These are phyloP conservation scores for Phytophthora multivora DNA, from an alignment of 352 stramenopile genomes.

Conservation along the genomic window DNA sequence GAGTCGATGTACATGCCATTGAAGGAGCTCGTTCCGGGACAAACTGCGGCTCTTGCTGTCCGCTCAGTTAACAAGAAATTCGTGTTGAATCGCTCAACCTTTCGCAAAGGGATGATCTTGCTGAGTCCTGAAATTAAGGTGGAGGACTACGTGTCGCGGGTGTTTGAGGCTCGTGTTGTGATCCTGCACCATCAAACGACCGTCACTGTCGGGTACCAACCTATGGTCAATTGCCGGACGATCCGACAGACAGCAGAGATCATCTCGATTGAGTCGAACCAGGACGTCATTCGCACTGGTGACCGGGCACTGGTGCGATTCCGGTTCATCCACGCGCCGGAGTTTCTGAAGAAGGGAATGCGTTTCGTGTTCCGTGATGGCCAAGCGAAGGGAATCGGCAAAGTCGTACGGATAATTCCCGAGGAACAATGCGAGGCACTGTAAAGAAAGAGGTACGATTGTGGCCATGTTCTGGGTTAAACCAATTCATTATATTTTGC, in stretches of 20 bases:
- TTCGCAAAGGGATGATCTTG: constrained; percentile 94
- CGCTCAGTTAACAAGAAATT: constrained; percentile 91
- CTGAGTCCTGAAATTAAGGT: constrained; percentile 83
- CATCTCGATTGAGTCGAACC: constrained; percentile 79
- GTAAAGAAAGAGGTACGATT: constrained; percentile 12
- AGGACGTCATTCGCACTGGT: constrained; percentile 90
- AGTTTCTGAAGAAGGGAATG: constrained; percentile 97
- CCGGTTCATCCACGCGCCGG: constrained; percentile 90
- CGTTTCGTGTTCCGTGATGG: constrained; percentile 98
- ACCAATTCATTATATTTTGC: constrained; percentile 22
- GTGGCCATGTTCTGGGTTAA: background rate
- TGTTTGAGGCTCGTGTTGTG: constrained; percentile 93
- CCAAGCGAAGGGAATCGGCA: constrained; percentile 96
- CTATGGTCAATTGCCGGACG: constrained; percentile 94
- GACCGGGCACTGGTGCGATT: constrained; percentile 91
- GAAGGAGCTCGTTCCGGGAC: constrained; percentile 85
- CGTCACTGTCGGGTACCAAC: constrained; percentile 92
- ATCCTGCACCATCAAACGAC: constrained; percentile 97
- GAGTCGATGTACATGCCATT: constrained; percentile 91
- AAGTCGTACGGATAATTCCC: constrained; percentile 82
- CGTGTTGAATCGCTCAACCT: constrained; percentile 77
- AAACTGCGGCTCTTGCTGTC: constrained; percentile 87
- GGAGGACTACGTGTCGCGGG: constrained; percentile 71
- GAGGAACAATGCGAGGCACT: constrained; percentile 24
- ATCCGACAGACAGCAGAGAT: constrained; percentile 92